Base-by-base conservation (phyloP, 306 rosid species). In the Quercus glauca region DNA sequence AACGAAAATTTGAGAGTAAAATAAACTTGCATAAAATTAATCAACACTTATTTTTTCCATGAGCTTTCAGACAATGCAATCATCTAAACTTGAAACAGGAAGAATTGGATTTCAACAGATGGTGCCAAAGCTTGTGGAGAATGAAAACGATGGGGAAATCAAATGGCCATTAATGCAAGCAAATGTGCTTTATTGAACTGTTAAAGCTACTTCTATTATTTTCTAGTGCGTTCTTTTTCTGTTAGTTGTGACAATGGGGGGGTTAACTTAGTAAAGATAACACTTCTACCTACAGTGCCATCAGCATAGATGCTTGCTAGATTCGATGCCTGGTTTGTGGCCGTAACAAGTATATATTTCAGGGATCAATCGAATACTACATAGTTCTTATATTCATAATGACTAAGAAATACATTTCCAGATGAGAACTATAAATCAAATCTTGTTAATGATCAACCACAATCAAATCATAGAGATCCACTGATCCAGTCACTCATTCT, bases 1-100 rank as follows among this genome's bases (percentile, higher is more conserved):
- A 72, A 23, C 72, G 37, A 57, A 74, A 67, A 83, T 72, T 45
- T 51, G 49, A 37, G 19, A 53, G 63, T 37, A 75, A 67, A 69
- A 57, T 23, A 33, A 69, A 69, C 23, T 59, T 52, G 68, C 20
- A 19, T 28, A 75, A 11, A 52, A 10, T 20, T 23, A 21, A 59
- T 4, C 5, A 23, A 59, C 29, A 21, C 65, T 3, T 59, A 4
- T 25, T 23, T 59, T 59, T 21, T 1, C 31, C 65, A 59, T 21
- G 2, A 23, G 33, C 65, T 59, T 59, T 59, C 31, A 23, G 18
- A 59, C 29, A 59, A 58, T 9, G 29, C 28, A 59, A 25, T 28
- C 15, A 11, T 35, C 17, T n/a, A n/a, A 68, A 31, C 53, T 59
- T 58, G 60, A 55, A 74, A 73, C 33, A 35, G 20, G 57, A 35